These are phyloP conservation scores for Sphaerulina musiva DNA, from an alignment of 2,329 filamentous ascomycete species.

Conservation along the genomic window DNA sequence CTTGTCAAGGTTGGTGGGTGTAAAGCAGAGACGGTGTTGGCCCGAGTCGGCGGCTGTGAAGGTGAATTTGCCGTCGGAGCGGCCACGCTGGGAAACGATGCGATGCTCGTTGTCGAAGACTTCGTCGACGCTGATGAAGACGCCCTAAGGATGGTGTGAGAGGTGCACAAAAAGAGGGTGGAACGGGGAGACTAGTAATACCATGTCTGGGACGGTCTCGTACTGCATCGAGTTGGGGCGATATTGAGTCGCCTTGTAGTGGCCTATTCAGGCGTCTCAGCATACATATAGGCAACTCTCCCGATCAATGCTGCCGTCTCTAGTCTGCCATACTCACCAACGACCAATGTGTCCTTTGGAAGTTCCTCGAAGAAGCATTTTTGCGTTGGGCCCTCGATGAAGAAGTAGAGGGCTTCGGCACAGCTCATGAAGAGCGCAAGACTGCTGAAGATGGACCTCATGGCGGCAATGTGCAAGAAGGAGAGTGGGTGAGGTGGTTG, in stretches of 20 bases:
- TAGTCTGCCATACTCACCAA: slow-evolving; percentile 51
- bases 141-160: slow-evolving; percentile 42
- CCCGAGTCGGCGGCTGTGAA: slow-evolving; percentile 93
- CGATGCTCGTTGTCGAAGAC: slow-evolving; percentile 97
- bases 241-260: slow-evolving; percentile 82
- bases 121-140: slow-evolving; percentile 94
- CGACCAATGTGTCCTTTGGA: slow-evolving; percentile 92
- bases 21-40: slow-evolving; percentile 93
- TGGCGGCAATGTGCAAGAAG: slow-evolving; percentile 13
- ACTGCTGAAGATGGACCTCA: slow-evolving; percentile 26
- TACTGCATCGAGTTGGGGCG: slow-evolving; percentile 64
- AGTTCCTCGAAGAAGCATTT: slow-evolving; percentile 99
- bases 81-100: slow-evolving; percentile 79
- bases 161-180: background rate
- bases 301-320: background rate
- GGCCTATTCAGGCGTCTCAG: slow-evolving; percentile 45
- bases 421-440: slow-evolving; percentile 44
- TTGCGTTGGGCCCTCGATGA: slow-evolving; percentile 73
- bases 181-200: slow-evolving; percentile 9
- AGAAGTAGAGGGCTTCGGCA: slow-evolving; percentile 88
- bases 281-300: background rate
- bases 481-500: background rate
- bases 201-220: slow-evolving; percentile 59
- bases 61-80: slow-evolving; percentile 75
- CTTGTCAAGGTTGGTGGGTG: slow-evolving; percentile 63